A percentile compares a stretch with the other conserved stretches of the same genome.
Evolutionary conservation across 73 alveolate species (phyloP).

Genomic region (Breviolum minutum): DNA sequence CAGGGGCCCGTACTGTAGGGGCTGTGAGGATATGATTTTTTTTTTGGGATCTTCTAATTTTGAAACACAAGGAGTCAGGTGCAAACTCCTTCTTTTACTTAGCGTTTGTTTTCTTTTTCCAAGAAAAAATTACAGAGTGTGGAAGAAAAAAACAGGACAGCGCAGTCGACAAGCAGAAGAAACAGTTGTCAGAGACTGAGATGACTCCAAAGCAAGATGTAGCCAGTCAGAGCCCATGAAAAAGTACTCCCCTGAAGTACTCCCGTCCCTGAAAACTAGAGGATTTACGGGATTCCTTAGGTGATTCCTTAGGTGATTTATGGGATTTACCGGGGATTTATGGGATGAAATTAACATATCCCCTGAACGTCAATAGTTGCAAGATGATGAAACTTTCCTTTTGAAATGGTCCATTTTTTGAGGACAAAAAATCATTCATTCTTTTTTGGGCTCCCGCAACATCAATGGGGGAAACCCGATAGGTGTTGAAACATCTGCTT

Average conservation of each 20-base stretch:
- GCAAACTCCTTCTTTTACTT: neutral
- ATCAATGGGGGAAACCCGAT: no score
- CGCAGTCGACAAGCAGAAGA: constrained; percentile 87
- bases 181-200: constrained; percentile 38
- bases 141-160: neutral
- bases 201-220: neutral
- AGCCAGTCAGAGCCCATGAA: no score
- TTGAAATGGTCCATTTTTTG: no score
- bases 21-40: neutral
- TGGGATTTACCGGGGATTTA: no score
- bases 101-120: neutral
- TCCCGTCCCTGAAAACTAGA: no score
- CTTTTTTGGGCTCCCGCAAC: no score
- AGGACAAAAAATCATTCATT: no score
- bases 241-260: no score
- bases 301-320: neutral
- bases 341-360: no score
- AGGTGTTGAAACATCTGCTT: no score
- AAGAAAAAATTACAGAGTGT: neutral
- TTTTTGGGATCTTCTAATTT: neutral
- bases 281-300: no score
- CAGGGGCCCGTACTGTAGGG: neutral
- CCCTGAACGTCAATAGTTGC: neutral
- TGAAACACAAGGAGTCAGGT: neutral
- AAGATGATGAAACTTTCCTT: no score